Evolutionary conservation across 2,329 filamentous ascomycete genomes (phyloP).

Genomic region (Albifimbria verrucaria): DNA sequence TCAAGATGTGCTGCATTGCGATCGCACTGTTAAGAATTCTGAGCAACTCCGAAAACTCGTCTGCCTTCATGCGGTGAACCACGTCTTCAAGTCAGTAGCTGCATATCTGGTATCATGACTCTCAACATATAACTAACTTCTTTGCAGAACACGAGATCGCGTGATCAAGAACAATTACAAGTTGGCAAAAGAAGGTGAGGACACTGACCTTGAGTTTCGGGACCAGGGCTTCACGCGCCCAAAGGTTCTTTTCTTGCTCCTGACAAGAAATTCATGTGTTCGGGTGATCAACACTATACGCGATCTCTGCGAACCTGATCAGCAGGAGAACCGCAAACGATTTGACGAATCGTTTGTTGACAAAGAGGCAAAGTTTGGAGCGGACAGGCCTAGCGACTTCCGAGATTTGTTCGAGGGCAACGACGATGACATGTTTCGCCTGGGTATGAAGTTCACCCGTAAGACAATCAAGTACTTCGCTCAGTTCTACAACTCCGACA

Average conservation of each 20-base stretch:
- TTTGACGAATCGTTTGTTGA: slow-evolving; percentile 82
- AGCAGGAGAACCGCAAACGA: slow-evolving; percentile 91
- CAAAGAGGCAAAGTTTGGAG: slow-evolving; percentile 60
- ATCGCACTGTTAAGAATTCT: slow-evolving; percentile 67
- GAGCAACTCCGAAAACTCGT: slow-evolving; percentile 66
- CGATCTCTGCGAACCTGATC: slow-evolving; percentile 73
- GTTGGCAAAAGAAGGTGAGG: slow-evolving; percentile 62
- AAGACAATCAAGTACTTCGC: slow-evolving; percentile 95
- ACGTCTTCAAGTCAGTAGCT: slow-evolving; percentile 75
- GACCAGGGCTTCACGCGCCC: slow-evolving; percentile 96
- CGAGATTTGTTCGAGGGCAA: slow-evolving; percentile 88
- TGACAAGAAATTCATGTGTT: slow-evolving; percentile 82
- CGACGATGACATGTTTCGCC: slow-evolving; percentile 93
- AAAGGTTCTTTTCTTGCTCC: slow-evolving; percentile 86
- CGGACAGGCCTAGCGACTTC: slow-evolving; percentile 82
- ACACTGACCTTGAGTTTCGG: slow-evolving; percentile 68
- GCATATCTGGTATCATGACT: no score
- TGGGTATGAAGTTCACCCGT: slow-evolving; percentile 94
- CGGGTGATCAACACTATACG: slow-evolving; percentile 75
- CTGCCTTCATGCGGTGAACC: slow-evolving; percentile 84
- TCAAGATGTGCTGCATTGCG: slow-evolving; percentile 73
- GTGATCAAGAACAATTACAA: slow-evolving; percentile 91
- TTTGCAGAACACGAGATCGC: slow-evolving; percentile 70
- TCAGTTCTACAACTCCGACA: slow-evolving; percentile 94
- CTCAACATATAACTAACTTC: slow-evolving; percentile 12